These are phyloP conservation scores for Leishmania amazonensis DNA, from an alignment of 208 protist genomes.

Conservation along the genomic window DNA sequence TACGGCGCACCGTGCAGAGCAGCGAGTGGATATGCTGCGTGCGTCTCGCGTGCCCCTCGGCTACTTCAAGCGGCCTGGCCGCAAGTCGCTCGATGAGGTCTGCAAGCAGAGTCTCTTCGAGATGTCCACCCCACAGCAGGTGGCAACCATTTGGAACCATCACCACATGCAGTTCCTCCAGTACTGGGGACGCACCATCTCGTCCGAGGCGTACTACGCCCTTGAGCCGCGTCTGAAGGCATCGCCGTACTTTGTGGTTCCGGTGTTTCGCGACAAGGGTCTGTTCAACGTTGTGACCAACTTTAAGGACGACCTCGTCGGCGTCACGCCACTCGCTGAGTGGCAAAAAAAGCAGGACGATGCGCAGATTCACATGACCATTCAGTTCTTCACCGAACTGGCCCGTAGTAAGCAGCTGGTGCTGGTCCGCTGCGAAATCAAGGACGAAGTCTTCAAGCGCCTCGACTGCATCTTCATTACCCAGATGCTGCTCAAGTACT, in stretches of 20 bases:
- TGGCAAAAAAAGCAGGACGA: constrained; percentile 91
- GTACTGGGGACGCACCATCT: constrained; percentile 90
- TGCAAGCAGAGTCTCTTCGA: constrained; percentile 84
- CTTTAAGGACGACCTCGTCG: constrained; percentile 87
- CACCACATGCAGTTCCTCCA: constrained; percentile 90
- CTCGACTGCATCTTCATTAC: constrained; percentile 90
- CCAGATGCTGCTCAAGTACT: constrained; percentile 93
- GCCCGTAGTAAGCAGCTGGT: constrained; percentile 82
- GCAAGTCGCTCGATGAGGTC: constrained; percentile 90
- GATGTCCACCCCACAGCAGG: constrained; percentile 65
- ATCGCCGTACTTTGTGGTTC: constrained; percentile 92
- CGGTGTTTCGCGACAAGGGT: constrained; percentile 89
- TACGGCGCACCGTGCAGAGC: background rate
- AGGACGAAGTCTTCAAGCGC: constrained; percentile 90
- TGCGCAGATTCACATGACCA: constrained; percentile 90
- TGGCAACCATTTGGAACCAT: constrained; percentile 86
- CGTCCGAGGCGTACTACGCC: constrained; percentile 77
- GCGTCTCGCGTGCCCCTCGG: constrained; percentile 24
- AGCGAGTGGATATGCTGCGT: constrained; percentile 44
- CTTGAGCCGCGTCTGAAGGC: constrained; percentile 78
- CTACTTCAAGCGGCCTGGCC: constrained; percentile 77
- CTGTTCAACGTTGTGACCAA: constrained; percentile 94
- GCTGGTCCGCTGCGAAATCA: constrained; percentile 91
- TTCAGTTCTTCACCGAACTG: constrained; percentile 95
- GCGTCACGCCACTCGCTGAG: constrained; percentile 85